These are phyloP conservation scores for Benincasa hispida DNA, from an alignment of 306 rosid genomes.

Conservation along the genomic window DNA sequence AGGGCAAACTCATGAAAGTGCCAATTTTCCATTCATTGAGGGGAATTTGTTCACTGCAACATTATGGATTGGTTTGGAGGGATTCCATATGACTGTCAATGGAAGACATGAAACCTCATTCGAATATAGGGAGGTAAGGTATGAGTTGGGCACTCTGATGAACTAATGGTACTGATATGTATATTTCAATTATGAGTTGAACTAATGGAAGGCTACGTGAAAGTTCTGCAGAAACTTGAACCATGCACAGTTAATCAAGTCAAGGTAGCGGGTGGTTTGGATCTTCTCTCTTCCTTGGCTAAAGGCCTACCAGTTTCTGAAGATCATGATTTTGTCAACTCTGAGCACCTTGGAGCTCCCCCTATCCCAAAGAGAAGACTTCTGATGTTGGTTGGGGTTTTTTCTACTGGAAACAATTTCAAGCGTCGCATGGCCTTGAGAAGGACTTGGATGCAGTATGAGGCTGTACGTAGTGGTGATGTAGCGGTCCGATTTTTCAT, in stretches of 20 bases:
- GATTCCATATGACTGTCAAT: slow-evolving; percentile 85
- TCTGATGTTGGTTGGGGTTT: slow-evolving; percentile 66
- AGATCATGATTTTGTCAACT: slow-evolving; percentile 55
- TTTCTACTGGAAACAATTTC: slow-evolving; percentile 87
- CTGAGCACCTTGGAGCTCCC: slow-evolving; percentile 69
- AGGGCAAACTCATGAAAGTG: slow-evolving; percentile 48
- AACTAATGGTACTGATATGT: background rate
- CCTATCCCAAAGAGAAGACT: slow-evolving; percentile 43
- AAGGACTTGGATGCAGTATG: slow-evolving; percentile 94
- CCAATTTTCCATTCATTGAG: slow-evolving; percentile 71
- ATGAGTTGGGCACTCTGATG: slow-evolving; percentile 13
- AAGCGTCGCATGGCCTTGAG: slow-evolving; percentile 88
- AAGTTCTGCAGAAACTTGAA: slow-evolving; percentile 67
- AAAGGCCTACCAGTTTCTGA: slow-evolving; percentile 86
- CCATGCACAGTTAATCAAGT: slow-evolving; percentile 70
- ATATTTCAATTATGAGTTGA: background rate
- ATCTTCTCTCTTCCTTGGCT: slow-evolving; percentile 64
- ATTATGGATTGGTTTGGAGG: slow-evolving; percentile 79
- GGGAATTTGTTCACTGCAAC: slow-evolving; percentile 83
- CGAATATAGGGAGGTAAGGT: slow-evolving; percentile 88
- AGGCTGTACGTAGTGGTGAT: slow-evolving; percentile 63
- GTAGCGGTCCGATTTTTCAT: slow-evolving; percentile 87
- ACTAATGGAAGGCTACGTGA: background rate
- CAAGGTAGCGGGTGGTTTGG: slow-evolving; percentile 52
- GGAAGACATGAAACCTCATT: slow-evolving; percentile 96